A percentile compares a stretch with the other conserved stretches of the same genome.
These are phyloP conservation scores for Aspergillus ustus DNA, from an alignment of 2,329 filamentous ascomycete genomes.

Conservation along the genomic window DNA sequence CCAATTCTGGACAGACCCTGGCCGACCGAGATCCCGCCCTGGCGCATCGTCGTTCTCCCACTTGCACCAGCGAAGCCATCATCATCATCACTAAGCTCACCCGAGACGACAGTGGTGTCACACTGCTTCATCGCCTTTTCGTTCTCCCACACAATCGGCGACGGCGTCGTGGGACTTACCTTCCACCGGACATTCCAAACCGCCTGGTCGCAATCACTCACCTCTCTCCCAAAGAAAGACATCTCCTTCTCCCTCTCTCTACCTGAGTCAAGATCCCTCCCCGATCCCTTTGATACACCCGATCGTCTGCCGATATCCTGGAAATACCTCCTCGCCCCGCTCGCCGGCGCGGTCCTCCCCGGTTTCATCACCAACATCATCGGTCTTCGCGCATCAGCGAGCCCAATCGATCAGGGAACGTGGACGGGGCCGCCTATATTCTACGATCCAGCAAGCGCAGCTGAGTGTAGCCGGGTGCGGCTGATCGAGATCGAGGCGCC, in stretches of 20 bases:
- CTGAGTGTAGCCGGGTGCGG: constrained; percentile 35
- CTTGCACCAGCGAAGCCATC: constrained; percentile 19
- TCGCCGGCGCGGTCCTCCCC: constrained; percentile 46
- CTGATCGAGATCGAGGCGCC: constrained; percentile 37
- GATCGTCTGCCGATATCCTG: constrained; percentile 50
- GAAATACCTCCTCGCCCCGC: constrained; percentile 48
- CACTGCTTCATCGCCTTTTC: constrained; percentile 46
- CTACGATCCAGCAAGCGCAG: constrained; percentile 27
- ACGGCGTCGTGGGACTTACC: constrained; percentile 48
- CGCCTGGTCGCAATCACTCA: not conserved
- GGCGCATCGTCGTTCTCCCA: constrained; percentile 48
- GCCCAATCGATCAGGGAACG: constrained; percentile 33
- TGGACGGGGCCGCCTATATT: constrained; percentile 39
- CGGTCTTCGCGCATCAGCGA: constrained; percentile 36
- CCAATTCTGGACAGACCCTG: constrained; percentile 42
- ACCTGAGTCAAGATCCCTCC: constrained; percentile 26
- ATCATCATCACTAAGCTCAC: too few species aligned
- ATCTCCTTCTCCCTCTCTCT: constrained; percentile 22
- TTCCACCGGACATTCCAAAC: constrained; percentile 51
- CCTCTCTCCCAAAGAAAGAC: not conserved
- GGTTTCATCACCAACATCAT: constrained; percentile 36
- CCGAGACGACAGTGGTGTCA: constrained; percentile 2
- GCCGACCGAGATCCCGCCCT: constrained; percentile 41
- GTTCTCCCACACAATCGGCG: constrained; percentile 51
- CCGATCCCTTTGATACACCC: constrained; percentile 45